phyloP scores from a whole-genome alignment of 139 green algal genomes.

The Desmodesmus armatus region DNA sequence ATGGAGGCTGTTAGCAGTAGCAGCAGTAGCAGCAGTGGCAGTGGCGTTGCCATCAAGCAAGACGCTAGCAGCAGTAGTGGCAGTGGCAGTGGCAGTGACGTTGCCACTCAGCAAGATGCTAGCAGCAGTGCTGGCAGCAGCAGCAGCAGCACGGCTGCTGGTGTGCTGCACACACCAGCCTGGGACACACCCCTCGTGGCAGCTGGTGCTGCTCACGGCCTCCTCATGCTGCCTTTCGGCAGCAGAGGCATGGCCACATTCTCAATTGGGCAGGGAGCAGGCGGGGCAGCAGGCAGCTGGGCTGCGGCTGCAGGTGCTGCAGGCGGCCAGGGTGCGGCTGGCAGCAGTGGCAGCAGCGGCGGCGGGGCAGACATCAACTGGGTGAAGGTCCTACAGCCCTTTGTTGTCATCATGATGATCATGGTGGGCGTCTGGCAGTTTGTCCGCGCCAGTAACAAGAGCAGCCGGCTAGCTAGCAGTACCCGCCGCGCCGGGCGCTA shows the following conservation, averaged over 20 bases:
- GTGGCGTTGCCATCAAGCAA: not conserved
- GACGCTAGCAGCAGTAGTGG: no score
- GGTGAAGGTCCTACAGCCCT: conserved; percentile 27
- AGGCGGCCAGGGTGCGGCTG: not conserved
- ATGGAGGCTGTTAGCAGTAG: not conserved
- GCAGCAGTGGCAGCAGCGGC: not conserved
- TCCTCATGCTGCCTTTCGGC: conserved; percentile 36
- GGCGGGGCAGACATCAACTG: not conserved
- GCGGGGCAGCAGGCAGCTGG: not conserved
- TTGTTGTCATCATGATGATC: conserved; percentile 38
- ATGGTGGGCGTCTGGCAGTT: conserved; percentile 35
- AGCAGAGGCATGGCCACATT: not conserved
- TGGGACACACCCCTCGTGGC: not conserved
- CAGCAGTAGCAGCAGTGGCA: not conserved
- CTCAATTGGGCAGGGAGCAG: not conserved
- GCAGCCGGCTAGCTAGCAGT: not conserved
- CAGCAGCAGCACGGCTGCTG: not conserved
- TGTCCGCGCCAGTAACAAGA: conserved; percentile 32
- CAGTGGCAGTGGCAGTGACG: not conserved
- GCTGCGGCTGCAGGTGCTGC: not conserved
- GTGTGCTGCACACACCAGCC: not conserved
- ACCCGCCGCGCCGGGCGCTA: no score
- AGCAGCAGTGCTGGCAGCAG: conserved; percentile 13
- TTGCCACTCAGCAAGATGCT: no score
- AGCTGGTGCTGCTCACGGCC: not conserved